Base-by-base conservation (phyloP, 306 rosid species). In the Oemleria cerasiformis region DNA sequence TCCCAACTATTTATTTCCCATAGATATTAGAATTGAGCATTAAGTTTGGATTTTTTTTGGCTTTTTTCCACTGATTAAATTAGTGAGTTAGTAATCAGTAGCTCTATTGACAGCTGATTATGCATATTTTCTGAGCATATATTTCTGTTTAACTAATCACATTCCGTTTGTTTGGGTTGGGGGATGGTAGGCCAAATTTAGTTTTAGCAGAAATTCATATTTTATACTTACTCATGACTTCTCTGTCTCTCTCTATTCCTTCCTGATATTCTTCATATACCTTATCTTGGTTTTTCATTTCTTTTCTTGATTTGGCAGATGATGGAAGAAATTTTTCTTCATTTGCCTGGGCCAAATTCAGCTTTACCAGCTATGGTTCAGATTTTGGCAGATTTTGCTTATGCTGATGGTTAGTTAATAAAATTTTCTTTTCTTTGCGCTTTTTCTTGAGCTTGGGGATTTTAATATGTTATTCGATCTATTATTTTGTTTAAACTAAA, bases 311-410 rank as follows among this genome's bases (percentile, higher is more conserved):
- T 77, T 63, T 79, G 75, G 83, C 87, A 93, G 98, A 88, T 93
- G 96, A 90, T 93, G 92, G 98, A 93, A 67, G 97, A 93, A 81
- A 85, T 87, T 78, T 90, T 87, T 82, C 90, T 88, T 77, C 98
- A 90, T 80, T 87, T 93, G 80, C 78, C 92, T 7, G 94, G 97
- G 83, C 80, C 92, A 48, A 88, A 84, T 83, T 82, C 97, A 73
- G 90, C 96, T 74, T 78, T 78, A 76, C 93, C 88, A 19, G 87
- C 93, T 73, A 88, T 93, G 98, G 97, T 93, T 78, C 98, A 93
- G 79, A 86, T 86, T 68, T 97, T 93, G 55, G 98, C 98, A 60
- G 96, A 93, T 68, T 93, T 90, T 83, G 96, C 98, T 70, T 72
- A 85, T 41, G 86, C 89, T 73, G 92, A 88, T 84, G 96, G 98